phyloP scores from a whole-genome alignment of 495 filamentous ascomycete genomes.

The Xylaria palmicola region DNA sequence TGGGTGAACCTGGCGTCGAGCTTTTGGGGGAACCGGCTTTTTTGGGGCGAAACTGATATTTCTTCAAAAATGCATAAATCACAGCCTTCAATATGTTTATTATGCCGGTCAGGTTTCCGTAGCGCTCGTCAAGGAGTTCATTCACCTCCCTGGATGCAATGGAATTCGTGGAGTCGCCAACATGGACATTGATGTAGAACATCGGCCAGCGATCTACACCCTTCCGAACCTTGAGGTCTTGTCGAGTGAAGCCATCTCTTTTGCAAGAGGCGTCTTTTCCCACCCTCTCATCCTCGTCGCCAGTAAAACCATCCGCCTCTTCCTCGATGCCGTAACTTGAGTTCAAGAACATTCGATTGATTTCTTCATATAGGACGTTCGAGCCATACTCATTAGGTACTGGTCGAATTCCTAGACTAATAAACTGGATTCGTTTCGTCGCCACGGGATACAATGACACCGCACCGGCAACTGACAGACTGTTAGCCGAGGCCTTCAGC shows the following conservation, averaged over 20 bases:
- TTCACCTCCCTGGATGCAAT: constrained; percentile 14
- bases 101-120: constrained; percentile 42
- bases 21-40: neutral
- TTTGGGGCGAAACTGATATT: constrained; percentile 61
- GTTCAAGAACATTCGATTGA: constrained; percentile 73
- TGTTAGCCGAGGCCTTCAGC: constrained; percentile 60
- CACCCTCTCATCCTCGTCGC: constrained; percentile 35
- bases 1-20: neutral
- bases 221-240: constrained; percentile 61
- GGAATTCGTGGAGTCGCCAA: constrained; percentile 22
- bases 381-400: constrained; percentile 51
- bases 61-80: constrained; percentile 65
- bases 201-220: constrained; percentile 83
- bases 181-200: constrained; percentile 77
- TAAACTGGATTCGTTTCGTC: constrained; percentile 73
- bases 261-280: constrained; percentile 43
- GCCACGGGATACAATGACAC: constrained; percentile 70
- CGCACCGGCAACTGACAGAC: constrained; percentile 61
- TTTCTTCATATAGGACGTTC: constrained; percentile 71
- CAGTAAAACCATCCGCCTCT: constrained; percentile 33
- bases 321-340: constrained; percentile 76
- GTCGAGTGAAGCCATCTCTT: constrained; percentile 51
- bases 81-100: constrained; percentile 63
- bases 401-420: constrained; percentile 69
- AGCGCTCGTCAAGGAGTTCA: constrained; percentile 38